Conservation (phyloP, 2,329 filamentous ascomycete species). For the Ciborinia camelliae region DNA sequence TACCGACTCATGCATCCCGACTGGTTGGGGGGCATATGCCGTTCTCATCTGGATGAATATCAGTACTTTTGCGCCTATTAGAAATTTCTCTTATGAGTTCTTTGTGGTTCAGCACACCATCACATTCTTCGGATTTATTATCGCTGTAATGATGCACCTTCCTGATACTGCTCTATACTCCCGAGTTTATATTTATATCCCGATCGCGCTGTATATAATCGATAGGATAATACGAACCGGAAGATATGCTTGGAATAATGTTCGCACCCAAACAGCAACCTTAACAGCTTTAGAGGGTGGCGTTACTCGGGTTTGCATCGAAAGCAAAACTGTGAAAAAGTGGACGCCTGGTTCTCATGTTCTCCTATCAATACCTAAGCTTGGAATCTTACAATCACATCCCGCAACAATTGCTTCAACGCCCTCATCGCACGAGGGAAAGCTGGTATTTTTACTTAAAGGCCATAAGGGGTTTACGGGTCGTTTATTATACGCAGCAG, state of each 20-base stretch:
- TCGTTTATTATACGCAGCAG: slow-evolving; percentile 48
- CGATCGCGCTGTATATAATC: slow-evolving; percentile 29
- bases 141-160: slow-evolving; percentile 38
- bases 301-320: slow-evolving; percentile 40
- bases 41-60: slow-evolving; percentile 64
- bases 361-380: slow-evolving; percentile 56
- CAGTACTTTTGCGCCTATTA: slow-evolving; percentile 60
- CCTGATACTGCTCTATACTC: slow-evolving; percentile 37
- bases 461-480: slow-evolving; percentile 56
- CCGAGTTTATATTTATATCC: slow-evolving; percentile 33
- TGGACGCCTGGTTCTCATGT: slow-evolving; percentile 53
- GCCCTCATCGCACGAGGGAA: slow-evolving; percentile 51
- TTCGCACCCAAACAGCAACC: slow-evolving; percentile 29
- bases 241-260: slow-evolving; percentile 38
- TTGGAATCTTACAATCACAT: slow-evolving; percentile 55
- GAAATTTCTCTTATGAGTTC: slow-evolving; percentile 63
- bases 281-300: slow-evolving; percentile 37
- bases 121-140: slow-evolving; percentile 43
- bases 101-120: slow-evolving; percentile 67
- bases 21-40: slow-evolving; percentile 62
- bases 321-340: slow-evolving; percentile 37
- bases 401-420: slow-evolving; percentile 58
- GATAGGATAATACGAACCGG: slow-evolving; percentile 32
- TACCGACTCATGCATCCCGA: slow-evolving; percentile 37
- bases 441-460: slow-evolving; percentile 58